phyloP scores from a whole-genome alignment of 306 rosid species.

The Ammopiptanthus mongolicus region DNA sequence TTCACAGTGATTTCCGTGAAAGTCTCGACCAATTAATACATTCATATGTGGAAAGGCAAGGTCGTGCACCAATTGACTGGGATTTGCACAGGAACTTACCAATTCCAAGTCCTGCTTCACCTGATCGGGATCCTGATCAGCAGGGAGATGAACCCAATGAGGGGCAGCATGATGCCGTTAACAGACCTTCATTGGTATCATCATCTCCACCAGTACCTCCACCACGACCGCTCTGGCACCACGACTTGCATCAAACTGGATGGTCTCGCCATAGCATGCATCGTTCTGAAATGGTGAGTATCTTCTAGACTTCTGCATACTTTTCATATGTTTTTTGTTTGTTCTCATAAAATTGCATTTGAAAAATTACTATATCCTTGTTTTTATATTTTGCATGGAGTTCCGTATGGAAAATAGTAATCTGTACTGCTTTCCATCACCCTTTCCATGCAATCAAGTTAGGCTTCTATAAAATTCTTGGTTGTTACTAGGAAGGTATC shows the following conservation, averaged over 20 bases:
- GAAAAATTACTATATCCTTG: neutral
- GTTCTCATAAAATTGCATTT: neutral
- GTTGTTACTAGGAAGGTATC: neutral
- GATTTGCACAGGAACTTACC: conserved; percentile 92
- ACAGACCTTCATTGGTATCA: conserved; percentile 71
- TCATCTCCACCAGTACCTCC: conserved; percentile 98
- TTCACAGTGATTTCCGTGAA: conserved; percentile 97
- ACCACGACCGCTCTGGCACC: conserved; percentile 97
- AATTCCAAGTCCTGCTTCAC: conserved; percentile 59
- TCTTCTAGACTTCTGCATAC: neutral
- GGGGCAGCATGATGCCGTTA: conserved; percentile 65
- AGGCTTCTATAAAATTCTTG: conserved; percentile 4
- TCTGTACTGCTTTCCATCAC: too few relatives aligned
- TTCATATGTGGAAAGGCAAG: conserved; percentile 95
- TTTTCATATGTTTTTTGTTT: neutral
- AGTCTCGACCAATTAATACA: conserved; percentile 95
- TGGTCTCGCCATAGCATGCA: conserved; percentile 98
- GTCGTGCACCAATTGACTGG: conserved; percentile 95
- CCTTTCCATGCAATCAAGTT: neutral
- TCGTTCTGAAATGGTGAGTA: conserved; percentile 91
- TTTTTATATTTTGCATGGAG: neutral
- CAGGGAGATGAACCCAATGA: conserved; percentile 69
- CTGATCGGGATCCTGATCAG: conserved; percentile 65
- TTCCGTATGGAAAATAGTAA: too few relatives aligned
- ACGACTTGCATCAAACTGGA: conserved; percentile 81